phyloP scores from a whole-genome alignment of 169 alveolate genomes.

The Plasmodium coatneyi region DNA sequence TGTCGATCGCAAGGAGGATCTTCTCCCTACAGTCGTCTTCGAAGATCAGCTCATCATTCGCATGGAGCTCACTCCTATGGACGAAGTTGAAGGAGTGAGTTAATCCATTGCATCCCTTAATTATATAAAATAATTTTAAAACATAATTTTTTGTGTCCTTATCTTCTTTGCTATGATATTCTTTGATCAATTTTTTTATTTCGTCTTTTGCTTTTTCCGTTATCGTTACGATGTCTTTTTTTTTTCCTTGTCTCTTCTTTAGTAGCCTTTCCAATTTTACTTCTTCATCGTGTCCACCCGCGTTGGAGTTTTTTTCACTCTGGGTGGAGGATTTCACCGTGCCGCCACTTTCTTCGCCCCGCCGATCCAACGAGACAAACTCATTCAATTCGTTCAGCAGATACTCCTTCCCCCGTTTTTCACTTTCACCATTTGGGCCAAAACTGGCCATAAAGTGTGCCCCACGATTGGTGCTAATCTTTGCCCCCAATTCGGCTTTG shows the following conservation, averaged over 20 bases:
- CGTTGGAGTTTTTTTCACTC: not conserved
- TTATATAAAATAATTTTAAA: slow-evolving; percentile 37
- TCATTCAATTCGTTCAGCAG: slow-evolving; percentile 38
- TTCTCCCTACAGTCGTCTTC: slow-evolving; percentile 7
- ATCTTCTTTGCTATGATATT: slow-evolving; percentile 11
- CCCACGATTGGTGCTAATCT: not conserved
- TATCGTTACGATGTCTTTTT: slow-evolving; percentile 54
- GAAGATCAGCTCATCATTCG: slow-evolving; percentile 49
- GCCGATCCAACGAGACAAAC: not conserved
- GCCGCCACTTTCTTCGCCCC: not conserved
- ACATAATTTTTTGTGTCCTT: slow-evolving; percentile 4
- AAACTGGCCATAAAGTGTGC: not conserved
- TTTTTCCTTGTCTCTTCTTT: slow-evolving; percentile 48
- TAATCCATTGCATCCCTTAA: slow-evolving; percentile 71
- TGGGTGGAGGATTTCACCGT: not conserved
- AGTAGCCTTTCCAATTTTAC: slow-evolving; percentile 21
- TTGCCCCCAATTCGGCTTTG: not conserved
- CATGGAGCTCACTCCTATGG: slow-evolving; percentile 16
- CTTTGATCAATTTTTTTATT: slow-evolving; percentile 19
- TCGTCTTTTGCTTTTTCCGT: slow-evolving; percentile 51
- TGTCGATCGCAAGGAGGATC: slow-evolving; percentile 57
- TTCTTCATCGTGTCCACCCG: not conserved
- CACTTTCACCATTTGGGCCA: not conserved
- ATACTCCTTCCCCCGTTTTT: slow-evolving; percentile 17
- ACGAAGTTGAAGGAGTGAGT: slow-evolving; percentile 57